Percentiles rank a stretch among this genome's conserved stretches.
Evolutionary conservation across 2,329 filamentous ascomycete genomes (phyloP).

Genomic region (Talaromyces funiculosus): DNA sequence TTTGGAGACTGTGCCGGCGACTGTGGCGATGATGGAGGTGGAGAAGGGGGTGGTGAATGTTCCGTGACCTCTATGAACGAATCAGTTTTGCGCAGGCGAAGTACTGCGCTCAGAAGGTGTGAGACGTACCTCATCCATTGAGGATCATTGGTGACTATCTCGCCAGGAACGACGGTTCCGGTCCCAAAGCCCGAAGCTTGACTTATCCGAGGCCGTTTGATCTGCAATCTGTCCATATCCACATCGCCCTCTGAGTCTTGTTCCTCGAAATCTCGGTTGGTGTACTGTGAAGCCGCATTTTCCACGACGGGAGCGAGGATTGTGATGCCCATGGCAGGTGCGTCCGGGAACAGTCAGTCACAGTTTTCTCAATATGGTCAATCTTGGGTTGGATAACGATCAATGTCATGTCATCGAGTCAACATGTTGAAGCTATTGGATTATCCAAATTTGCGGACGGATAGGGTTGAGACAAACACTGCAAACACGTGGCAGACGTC

Average conservation of each 20-base stretch:
- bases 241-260: conserved; percentile 42
- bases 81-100: too few species aligned
- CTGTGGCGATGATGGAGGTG: conserved; percentile 74
- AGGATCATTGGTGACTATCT: conserved; percentile 80
- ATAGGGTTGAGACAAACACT: background rate
- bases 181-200: conserved; percentile 19
- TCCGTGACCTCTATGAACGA: conserved; percentile 77
- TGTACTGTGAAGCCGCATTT: conserved; percentile 24
- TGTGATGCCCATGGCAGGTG: conserved; percentile 50
- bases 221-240: conserved; percentile 26
- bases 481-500: background rate
- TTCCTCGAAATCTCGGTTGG: conserved; percentile 45
- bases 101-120: too few species aligned
- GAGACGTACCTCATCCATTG: conserved; percentile 78
- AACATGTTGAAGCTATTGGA: background rate
- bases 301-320: conserved; percentile 50
- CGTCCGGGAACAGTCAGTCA: background rate
- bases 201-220: conserved; percentile 24
- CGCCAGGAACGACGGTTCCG: conserved; percentile 77
- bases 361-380: too few species aligned
- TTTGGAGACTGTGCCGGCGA: conserved; percentile 82
- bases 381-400: too few species aligned
- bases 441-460: background rate
- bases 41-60: conserved; percentile 64
- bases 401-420: background rate